Base-by-base conservation (phyloP, 116 monocot species). In the Phalaenopsis hybrid region DNA sequence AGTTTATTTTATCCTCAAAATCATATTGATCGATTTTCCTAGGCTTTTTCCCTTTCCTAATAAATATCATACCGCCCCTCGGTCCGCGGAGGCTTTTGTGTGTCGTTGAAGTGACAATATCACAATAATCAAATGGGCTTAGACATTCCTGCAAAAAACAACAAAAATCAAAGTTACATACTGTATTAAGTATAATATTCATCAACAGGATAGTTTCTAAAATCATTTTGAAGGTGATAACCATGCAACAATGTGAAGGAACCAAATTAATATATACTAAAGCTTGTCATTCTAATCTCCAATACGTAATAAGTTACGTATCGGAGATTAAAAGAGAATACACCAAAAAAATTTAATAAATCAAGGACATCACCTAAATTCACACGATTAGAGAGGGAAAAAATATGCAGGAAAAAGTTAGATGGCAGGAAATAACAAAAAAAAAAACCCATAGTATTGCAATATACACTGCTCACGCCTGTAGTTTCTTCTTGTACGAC, bases 81-180 rank as follows among this genome's bases (percentile, higher is more conserved):
- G 93, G 96, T 57, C 96, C 96, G 43, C 96, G 77, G 31, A 96
- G 90, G 76, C 84, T 89, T 83, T 96, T 96, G 87, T 96, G 96
- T 59, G 96, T 96, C 6, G 96, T 96, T 28, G 96, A 92, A 61
- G 96, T 96, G 70, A 96, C 93, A 49, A 96, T 85, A 85, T 96
- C 93, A 87, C 93, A 93, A 75, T 89, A 90, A 58, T 90, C 82
- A 84, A 93, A 96, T 13, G 96, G 96, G 58, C 89, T 93, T 18
- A 72, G 79, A 82, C 87, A 93, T 59, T 95, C 95, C 95, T 95
- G 82, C 79, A 88, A 72, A 34, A 75, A 73, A 73, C 11, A 73
- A 5, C 13, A 10, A 73, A 70, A 73, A 33, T 21, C 5, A 48
- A 48, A 48, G 37, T 48, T 28, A 28, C 0, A 2, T 59, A 59